Evolutionary conservation across 208 protist genomes (phyloP), one percentile per base, ranked within the genome.

Genomic region (Phytomonas sp.): DNA sequence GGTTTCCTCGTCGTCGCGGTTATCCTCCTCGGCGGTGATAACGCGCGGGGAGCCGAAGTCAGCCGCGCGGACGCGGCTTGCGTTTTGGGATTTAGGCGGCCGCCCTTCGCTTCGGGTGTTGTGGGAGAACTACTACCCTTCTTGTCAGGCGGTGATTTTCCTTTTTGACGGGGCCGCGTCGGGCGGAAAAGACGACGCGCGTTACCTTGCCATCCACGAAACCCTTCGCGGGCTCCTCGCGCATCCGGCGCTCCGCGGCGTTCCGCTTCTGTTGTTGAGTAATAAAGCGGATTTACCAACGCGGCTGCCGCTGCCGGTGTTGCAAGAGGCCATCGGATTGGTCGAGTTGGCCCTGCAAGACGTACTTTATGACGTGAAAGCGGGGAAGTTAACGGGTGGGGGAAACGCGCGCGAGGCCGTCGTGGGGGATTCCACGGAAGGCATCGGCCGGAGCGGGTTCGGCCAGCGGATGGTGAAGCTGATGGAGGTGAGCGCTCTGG

Each of bases 61-160:
- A n/a, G n/a, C n/a, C n/a, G 63, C 9, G 37, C 33, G 68, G 11
- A 89, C 84, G 59, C 70, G 70, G 32, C 80, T 95, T 31, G 75
- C 79, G 31, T 86, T 99, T 61, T 99, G 98, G 93, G 98, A 99
- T 74, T 90, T 99, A 29, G 92, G 92, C 53, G 98, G 98, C 7
- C 95, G 98, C 77, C 78, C 92, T 68, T 96, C 91, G 37, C 87
- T 99, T 66, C 91, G 93, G 9, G 78, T 85, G 20, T 76, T 99
- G 34, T 99, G 98, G 98, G 82, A 86, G 31, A 96, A 98, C 75
- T 99, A 99, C 82, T 99, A 96, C 82, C 75, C 88, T 13, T 85
- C 92, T 65, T 98, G 90, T 28, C 77, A 98, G 67, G 96, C 73
- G 7, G 61, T 98, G 9, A 92, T 98, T 28, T 98, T 95, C 75